These are phyloP conservation scores for Ramichloridium luteum DNA, from an alignment of 2,329 filamentous ascomycete species.

Conservation along the genomic window DNA sequence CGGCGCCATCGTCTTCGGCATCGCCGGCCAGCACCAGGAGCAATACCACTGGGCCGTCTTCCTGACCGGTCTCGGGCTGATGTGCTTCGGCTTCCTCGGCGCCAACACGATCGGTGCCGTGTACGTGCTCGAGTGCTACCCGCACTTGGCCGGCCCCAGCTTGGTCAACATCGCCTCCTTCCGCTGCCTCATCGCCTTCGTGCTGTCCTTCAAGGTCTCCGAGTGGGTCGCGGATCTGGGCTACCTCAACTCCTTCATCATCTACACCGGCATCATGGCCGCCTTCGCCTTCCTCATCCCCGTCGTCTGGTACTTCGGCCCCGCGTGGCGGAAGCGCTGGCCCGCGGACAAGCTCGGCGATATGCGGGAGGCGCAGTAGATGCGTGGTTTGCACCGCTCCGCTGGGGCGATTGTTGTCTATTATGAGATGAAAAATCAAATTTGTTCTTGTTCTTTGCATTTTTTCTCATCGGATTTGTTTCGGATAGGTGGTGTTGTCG, in stretches of 20 bases:
- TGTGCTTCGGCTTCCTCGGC: slow-evolving; percentile 21
- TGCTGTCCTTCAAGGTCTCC: slow-evolving; percentile 17
- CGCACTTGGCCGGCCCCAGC: slow-evolving; percentile 21
- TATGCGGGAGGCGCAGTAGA: no score
- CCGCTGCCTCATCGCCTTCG: slow-evolving; percentile 21
- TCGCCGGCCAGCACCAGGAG: slow-evolving; percentile 14
- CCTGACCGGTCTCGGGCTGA: slow-evolving; percentile 19
- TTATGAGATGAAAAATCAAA: no score
- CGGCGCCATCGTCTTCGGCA: slow-evolving; percentile 19
- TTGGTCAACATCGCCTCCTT: slow-evolving; percentile 23
- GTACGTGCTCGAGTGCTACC: slow-evolving; percentile 23
- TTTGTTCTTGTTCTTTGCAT: no score
- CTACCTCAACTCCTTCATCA: slow-evolving; percentile 18
- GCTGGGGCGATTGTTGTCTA: no score
- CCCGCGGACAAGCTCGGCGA: slow-evolving; percentile 8
- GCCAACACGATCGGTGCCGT: slow-evolving; percentile 22
- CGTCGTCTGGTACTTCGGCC: slow-evolving; percentile 17
- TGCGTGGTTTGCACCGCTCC: no score
- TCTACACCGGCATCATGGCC: slow-evolving; percentile 19
- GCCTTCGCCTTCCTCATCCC: slow-evolving; percentile 17
- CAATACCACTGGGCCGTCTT: slow-evolving; percentile 18
- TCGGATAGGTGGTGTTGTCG: no score
- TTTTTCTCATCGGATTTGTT: no score
- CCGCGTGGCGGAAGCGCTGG: slow-evolving; percentile 14
- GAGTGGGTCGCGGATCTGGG: slow-evolving; percentile 20